These are phyloP conservation scores for Hortiboletus flavorubellus DNA, from an alignment of 768 basidiomycete species.

Conservation along the genomic window DNA sequence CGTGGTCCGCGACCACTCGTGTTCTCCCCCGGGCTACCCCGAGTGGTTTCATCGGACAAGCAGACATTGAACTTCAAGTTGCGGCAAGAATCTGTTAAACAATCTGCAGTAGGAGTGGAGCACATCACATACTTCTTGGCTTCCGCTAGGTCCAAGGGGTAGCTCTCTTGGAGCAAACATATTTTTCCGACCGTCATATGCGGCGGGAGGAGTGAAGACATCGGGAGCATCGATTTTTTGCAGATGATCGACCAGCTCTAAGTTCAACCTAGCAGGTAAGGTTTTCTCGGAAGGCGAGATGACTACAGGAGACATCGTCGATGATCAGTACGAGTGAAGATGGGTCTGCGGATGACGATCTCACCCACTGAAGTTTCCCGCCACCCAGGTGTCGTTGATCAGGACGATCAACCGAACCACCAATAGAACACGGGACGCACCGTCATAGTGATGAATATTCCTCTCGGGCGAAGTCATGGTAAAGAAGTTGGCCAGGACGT, in stretches of 20 bases:
- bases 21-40: conserved; percentile 33
- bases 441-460: conserved; percentile 77
- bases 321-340: conserved; percentile 11
- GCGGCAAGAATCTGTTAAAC: conserved; percentile 4
- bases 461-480: conserved; percentile 54
- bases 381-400: conserved; percentile 12
- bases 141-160: conserved; percentile 50
- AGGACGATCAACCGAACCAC: conserved; percentile 13
- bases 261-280: conserved; percentile 62
- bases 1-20: conserved; percentile 47
- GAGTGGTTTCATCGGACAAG: conserved; percentile 39
- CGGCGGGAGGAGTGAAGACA: conserved; percentile 71
- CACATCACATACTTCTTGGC: conserved; percentile 46
- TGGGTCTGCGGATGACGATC: neutral
- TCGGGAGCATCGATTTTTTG: conserved; percentile 55
- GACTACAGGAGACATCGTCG: conserved; percentile 35
- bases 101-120: neutral
- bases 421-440: conserved; percentile 43
- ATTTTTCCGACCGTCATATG: conserved; percentile 81
- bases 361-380: conserved; percentile 19
- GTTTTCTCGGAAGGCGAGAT: conserved; percentile 68
- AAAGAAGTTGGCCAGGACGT: conserved; percentile 61
- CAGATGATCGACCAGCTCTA: conserved; percentile 63
- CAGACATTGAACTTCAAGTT: conserved; percentile 56
- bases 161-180: conserved; percentile 60